These are phyloP conservation scores for Peterozyma xylosa DNA, from an alignment of 805 yeast species.

Conservation along the genomic window DNA sequence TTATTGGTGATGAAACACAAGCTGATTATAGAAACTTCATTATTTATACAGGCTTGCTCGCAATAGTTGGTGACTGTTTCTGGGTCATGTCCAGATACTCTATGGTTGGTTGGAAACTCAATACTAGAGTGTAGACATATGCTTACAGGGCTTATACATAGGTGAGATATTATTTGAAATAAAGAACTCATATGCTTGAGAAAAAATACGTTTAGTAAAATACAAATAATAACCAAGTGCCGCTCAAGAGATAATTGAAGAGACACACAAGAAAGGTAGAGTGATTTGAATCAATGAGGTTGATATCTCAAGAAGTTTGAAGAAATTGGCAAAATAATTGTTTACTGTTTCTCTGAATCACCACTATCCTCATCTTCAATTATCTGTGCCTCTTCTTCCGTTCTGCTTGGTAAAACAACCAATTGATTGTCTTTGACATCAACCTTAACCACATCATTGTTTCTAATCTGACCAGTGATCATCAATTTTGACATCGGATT, in stretches of 20 bases:
- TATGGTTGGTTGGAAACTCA: background rate
- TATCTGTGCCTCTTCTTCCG: conserved; percentile 1
- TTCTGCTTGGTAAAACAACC: conserved; percentile 6
- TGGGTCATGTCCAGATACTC: background rate
- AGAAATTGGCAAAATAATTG: too few species aligned
- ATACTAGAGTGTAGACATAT: too few species aligned
- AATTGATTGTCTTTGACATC: conserved; percentile 29
- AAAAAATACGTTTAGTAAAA: too few species aligned
- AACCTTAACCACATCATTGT: conserved; percentile 48
- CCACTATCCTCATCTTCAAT: conserved; percentile 5
- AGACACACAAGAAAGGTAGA: too few species aligned
- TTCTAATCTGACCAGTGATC: conserved; percentile 70
- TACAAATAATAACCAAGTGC: too few species aligned
- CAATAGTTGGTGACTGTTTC: background rate
- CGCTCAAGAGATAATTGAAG: too few species aligned
- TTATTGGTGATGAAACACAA: conserved; percentile 26
- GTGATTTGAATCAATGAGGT: too few species aligned
- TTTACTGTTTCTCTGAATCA: too few species aligned
- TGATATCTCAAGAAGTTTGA: too few species aligned
- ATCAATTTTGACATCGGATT: conserved; percentile 81
- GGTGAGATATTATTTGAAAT: too few species aligned
- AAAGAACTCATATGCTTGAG: too few species aligned
- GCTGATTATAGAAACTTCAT: conserved; percentile 16
- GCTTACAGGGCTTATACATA: too few species aligned
- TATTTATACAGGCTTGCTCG: background rate